These are phyloP conservation scores for Cercospora sp. DNA, from an alignment of 2,329 filamentous ascomycete species.

Conservation along the genomic window DNA sequence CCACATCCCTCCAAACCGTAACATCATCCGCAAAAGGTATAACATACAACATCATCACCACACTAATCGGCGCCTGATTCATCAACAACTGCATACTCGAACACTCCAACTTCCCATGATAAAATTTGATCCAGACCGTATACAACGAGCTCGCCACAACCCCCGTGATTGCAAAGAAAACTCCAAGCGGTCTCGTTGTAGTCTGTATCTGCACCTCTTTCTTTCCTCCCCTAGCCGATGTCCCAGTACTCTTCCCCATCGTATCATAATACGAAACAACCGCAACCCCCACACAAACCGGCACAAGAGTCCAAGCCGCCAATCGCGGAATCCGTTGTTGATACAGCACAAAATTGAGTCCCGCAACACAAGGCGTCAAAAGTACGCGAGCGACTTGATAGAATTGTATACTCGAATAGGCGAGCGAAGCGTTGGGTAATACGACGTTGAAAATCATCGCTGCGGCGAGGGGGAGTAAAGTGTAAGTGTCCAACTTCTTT, in stretches of 20 bases:
- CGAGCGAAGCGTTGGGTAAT: slow-evolving; percentile 66
- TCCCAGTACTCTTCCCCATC: slow-evolving; percentile 23
- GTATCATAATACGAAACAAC: slow-evolving; percentile 70
- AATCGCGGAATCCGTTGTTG: slow-evolving; percentile 55
- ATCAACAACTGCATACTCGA: slow-evolving; percentile 69
- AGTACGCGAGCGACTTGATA: slow-evolving; percentile 70
- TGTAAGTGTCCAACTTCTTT: slow-evolving; percentile 55
- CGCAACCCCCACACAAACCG: slow-evolving; percentile 64
- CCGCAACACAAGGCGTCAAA: slow-evolving; percentile 64
- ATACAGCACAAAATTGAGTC: slow-evolving; percentile 66
- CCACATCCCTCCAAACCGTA: slow-evolving; percentile 57
- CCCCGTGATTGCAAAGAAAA: slow-evolving; percentile 64
- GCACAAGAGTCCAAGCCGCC: slow-evolving; percentile 57
- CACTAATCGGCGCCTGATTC: slow-evolving; percentile 66
- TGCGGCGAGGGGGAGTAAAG: slow-evolving; percentile 64
- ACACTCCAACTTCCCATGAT: slow-evolving; percentile 65
- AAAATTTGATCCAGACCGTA: slow-evolving; percentile 68
- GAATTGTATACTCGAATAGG: slow-evolving; percentile 68
- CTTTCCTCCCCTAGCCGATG: not conserved
- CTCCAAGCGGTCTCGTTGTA: slow-evolving; percentile 60
- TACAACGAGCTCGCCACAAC: slow-evolving; percentile 68
- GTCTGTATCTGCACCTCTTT: slow-evolving; percentile 48
- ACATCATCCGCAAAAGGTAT: slow-evolving; percentile 67
- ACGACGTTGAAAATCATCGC: slow-evolving; percentile 71
- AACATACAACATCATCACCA: slow-evolving; percentile 63